Evolutionary conservation across 2,329 filamentous ascomycete species (phyloP).

Genomic region (Penicillium nordicum): DNA sequence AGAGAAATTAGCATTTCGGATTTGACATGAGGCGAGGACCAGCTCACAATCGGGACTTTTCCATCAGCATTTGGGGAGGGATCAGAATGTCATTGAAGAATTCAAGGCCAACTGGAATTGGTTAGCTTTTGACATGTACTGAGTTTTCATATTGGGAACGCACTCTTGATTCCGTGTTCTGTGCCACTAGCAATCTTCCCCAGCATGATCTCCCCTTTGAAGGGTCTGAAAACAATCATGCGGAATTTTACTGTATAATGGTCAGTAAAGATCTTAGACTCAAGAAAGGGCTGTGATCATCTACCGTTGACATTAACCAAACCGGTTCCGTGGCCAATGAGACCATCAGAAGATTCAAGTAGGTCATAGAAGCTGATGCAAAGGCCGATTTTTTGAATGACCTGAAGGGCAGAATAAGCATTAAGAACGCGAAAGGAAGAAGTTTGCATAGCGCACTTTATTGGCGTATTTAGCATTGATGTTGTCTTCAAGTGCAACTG

Average conservation of each 20-base stretch:
- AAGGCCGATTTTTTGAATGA: slow-evolving; percentile 89
- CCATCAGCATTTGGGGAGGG: slow-evolving; percentile 68
- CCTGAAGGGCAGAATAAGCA: slow-evolving; percentile 45
- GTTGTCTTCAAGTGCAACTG: slow-evolving; percentile 86
- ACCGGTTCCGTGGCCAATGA: slow-evolving; percentile 89
- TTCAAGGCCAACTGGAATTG: slow-evolving; percentile 67
- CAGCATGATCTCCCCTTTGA: slow-evolving; percentile 87
- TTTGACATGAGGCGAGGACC: not conserved
- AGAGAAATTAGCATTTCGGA: slow-evolving; percentile 20
- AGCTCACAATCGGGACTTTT: slow-evolving; percentile 71
- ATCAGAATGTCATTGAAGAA: slow-evolving; percentile 95
- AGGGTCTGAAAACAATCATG: slow-evolving; percentile 88
- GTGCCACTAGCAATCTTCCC: slow-evolving; percentile 76
- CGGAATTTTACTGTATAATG: slow-evolving; percentile 74
- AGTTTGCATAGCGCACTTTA: slow-evolving; percentile 54
- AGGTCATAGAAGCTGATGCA: slow-evolving; percentile 93
- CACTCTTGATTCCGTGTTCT: slow-evolving; percentile 68
- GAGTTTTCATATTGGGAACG: slow-evolving; percentile 21
- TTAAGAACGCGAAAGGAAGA: not conserved
- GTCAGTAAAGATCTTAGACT: slow-evolving; percentile 2
- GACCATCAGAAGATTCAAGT: slow-evolving; percentile 80
- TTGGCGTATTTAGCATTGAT: slow-evolving; percentile 97
- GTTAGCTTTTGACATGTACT: slow-evolving; percentile 9
- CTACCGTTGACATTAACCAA: slow-evolving; percentile 90
- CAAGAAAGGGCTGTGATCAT: not conserved